Conservation (phyloP, 2,329 filamentous ascomycete genomes). For the Aspergillus luchuensis region DNA sequence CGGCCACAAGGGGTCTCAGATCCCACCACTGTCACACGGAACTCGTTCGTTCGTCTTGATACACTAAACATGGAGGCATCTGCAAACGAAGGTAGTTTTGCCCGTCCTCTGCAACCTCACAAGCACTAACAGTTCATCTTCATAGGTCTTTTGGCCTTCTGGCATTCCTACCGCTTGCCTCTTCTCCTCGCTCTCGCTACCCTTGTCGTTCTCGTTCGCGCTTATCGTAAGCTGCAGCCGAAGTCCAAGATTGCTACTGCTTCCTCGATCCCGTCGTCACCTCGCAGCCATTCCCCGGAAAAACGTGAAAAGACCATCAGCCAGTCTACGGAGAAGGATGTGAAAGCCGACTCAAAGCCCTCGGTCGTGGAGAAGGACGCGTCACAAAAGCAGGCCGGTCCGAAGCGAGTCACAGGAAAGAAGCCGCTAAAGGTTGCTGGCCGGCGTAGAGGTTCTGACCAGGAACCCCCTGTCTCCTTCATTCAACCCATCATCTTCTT, state of each 20-base stretch:
- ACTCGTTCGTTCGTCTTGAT: too few species aligned
- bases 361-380: conserved; percentile 5
- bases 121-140: not conserved
- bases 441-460: conserved; percentile 21
- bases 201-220: conserved; percentile 35
- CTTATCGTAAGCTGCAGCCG: conserved; percentile 27
- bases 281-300: conserved; percentile 31
- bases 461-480: conserved; percentile 26
- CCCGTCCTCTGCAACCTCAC: not conserved
- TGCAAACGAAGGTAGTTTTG: conserved; percentile 13
- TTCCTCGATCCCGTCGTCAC: conserved; percentile 35
- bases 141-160: conserved; percentile 44
- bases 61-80: conserved; percentile 15
- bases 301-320: conserved; percentile 20
- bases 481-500: conserved; percentile 79
- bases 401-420: conserved; percentile 39
- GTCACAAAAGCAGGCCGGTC: conserved; percentile 28
- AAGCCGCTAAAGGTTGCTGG: conserved; percentile 34
- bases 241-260: conserved; percentile 32
- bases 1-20: not conserved
- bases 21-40: too few species aligned
- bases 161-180: conserved; percentile 52
- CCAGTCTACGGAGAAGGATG: not conserved
- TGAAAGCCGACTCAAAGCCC: conserved; percentile 6
- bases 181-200: conserved; percentile 45